phyloP scores from a whole-genome alignment of 1,139 yeast species.

The Kurtzmaniella quercitrusa region DNA sequence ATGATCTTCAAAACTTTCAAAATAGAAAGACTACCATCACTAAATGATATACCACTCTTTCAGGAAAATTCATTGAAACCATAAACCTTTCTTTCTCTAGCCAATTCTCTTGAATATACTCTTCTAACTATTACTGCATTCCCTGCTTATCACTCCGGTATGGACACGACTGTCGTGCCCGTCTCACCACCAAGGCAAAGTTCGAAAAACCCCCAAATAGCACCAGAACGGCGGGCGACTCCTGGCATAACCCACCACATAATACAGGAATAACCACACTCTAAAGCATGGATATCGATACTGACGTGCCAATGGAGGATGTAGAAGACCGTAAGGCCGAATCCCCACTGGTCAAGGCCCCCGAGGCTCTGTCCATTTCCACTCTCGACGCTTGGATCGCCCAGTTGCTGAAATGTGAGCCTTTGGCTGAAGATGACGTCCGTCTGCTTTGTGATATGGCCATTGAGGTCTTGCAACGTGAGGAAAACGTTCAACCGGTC shows the following conservation, averaged over 20 bases:
- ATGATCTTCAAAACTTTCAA: too few relatives aligned
- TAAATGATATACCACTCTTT: too few relatives aligned
- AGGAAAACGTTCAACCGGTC: slow-evolving; percentile 91
- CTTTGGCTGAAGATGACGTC: slow-evolving; percentile 78
- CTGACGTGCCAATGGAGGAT: slow-evolving; percentile 71
- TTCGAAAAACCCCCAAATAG: neutral
- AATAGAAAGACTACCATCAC: too few relatives aligned
- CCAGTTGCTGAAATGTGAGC: slow-evolving; percentile 73
- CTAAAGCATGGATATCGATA: slow-evolving; percentile 54
- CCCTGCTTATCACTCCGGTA: too few relatives aligned
- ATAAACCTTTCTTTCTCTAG: too few relatives aligned
- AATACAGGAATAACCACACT: neutral
- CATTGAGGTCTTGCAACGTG: slow-evolving; percentile 86
- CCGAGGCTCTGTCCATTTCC: slow-evolving; percentile 29
- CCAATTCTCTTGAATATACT: too few relatives aligned
- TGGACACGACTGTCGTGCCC: slow-evolving; percentile 1
- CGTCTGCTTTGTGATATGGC: slow-evolving; percentile 81
- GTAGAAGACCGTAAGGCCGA: slow-evolving; percentile 35
- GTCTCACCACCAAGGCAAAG: slow-evolving; percentile 1
- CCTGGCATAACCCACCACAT: neutral
- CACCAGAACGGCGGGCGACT: neutral
- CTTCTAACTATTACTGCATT: too few relatives aligned
- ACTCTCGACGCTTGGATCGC: slow-evolving; percentile 90
- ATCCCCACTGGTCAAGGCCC: slow-evolving; percentile 5
- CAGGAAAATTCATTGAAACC: too few relatives aligned